A percentile compares a stretch with the other conserved stretches of the same genome.
Conservation (phyloP, 306 rosid genomes). For the Prunus davidiana region DNA sequence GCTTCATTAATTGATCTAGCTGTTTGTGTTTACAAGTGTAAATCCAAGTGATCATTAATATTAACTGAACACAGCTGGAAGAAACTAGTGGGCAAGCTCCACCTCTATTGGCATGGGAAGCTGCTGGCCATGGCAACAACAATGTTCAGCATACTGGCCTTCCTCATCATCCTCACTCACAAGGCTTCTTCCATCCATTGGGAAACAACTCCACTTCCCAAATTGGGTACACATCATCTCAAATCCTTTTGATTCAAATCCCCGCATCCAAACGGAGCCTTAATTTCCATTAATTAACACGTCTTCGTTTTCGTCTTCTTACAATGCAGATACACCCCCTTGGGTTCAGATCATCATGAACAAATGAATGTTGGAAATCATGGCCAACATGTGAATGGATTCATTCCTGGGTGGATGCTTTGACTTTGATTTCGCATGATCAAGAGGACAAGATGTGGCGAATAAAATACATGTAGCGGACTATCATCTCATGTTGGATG, state of each 20-base stretch:
- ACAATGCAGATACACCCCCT: constrained; percentile 43
- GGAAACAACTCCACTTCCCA: constrained; percentile 52
- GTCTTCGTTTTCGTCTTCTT: too few species aligned
- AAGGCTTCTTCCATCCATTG: constrained; percentile 47
- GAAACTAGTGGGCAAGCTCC: constrained; percentile 41
- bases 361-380: constrained; percentile 41
- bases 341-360: constrained; percentile 24
- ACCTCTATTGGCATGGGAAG: constrained; percentile 45
- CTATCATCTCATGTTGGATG: not conserved
- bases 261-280: too few species aligned
- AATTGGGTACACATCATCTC: constrained; percentile 46
- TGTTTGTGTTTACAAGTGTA: too few species aligned
- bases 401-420: constrained; percentile 62
- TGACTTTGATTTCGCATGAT: constrained; percentile 15
- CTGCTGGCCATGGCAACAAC: constrained; percentile 23
- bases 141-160: constrained; percentile 23
- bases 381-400: constrained; percentile 48
- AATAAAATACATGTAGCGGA: not conserved
- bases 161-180: constrained; percentile 49
- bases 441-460: not conserved
- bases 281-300: too few species aligned
- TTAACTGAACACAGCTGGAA: constrained; percentile 41
- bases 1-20: too few species aligned
- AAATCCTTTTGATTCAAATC: too few species aligned
- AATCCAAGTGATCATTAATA: too few species aligned